Evolutionary conservation across 1,284 basidiomycete species (phyloP).

Genomic region (Ceratobasidium sp.): DNA sequence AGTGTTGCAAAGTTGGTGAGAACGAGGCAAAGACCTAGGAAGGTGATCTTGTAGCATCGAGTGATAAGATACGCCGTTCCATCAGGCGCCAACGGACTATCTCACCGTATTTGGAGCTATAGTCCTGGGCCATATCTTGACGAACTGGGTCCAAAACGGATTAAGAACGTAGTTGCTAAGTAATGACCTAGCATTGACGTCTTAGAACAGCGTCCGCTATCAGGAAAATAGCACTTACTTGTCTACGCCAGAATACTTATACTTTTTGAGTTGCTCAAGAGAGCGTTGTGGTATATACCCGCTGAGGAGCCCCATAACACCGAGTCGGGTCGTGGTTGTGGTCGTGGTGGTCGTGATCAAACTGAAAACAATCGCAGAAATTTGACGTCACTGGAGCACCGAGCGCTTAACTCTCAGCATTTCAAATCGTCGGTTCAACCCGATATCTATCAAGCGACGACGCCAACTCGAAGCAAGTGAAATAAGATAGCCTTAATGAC

Average conservation of each 20-base stretch:
- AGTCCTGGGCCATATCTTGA: conserved; percentile 87
- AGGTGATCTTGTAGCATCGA: conserved; percentile 72
- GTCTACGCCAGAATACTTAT: conserved; percentile 69
- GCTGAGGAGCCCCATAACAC: conserved; percentile 24
- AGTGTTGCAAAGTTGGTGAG: conserved; percentile 87
- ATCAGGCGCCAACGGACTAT: conserved; percentile 42
- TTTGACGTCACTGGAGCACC: conserved; percentile 35
- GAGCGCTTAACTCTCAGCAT: conserved; percentile 17
- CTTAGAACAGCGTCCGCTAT: background rate
- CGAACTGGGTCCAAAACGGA: conserved; percentile 96
- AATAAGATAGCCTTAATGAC: conserved; percentile 4
- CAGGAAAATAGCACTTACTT: conserved; percentile 58
- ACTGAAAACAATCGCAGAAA: background rate
- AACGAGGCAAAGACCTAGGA: conserved; percentile 86
- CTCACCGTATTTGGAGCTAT: conserved; percentile 93
- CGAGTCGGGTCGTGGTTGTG: conserved; percentile 4
- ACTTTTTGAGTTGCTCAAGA: conserved; percentile 63
- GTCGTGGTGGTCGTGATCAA: conserved; percentile 26
- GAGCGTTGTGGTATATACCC: conserved; percentile 57
- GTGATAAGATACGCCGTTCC: conserved; percentile 4
- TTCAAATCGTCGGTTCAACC: background rate
- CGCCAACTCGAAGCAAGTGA: too few relatives aligned
- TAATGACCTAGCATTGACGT: conserved; percentile 67
- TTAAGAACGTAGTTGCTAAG: conserved; percentile 84
- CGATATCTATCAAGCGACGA: too few relatives aligned